Percentiles rank a stretch among this genome's conserved stretches.
phyloP scores from a whole-genome alignment of 441 rosid genomes.

The Adansonia gregorii region DNA sequence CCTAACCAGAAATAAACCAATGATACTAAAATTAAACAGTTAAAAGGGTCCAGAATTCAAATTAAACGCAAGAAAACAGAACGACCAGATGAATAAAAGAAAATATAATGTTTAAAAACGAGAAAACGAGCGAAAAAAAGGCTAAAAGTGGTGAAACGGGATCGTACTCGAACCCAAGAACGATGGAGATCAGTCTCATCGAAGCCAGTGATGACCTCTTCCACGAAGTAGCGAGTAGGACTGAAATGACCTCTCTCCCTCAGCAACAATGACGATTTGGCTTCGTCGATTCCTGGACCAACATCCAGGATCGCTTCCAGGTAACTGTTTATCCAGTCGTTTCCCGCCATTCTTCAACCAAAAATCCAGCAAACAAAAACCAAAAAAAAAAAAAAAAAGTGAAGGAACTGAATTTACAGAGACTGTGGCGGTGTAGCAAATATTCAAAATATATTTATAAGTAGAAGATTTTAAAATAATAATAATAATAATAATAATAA shows the following conservation, averaged over 20 bases:
- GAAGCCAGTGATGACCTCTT: conserved; percentile 93
- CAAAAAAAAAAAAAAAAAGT: background rate
- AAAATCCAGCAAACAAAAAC: background rate
- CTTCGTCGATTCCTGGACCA: conserved; percentile 82
- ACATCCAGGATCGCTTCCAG: conserved; percentile 96
- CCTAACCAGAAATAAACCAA: conserved; percentile 43
- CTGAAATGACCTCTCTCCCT: conserved; percentile 94
- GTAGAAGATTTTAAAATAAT: background rate
- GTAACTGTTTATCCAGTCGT: conserved; percentile 98
- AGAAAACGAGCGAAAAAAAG: background rate
- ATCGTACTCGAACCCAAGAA: conserved; percentile 53
- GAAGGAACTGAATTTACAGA: background rate
- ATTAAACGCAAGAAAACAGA: background rate
- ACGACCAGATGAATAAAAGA: background rate
- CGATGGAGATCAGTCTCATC: conserved; percentile 98
- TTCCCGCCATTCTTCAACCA: conserved; percentile 65
- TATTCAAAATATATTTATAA: background rate
- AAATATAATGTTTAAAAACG: too few species aligned
- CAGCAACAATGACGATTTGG: conserved; percentile 76
- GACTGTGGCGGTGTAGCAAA: background rate
- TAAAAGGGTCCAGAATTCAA: background rate
- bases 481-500: background rate
- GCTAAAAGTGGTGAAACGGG: too few species aligned
- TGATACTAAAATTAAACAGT: background rate
- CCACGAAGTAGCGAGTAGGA: conserved; percentile 96